phyloP scores from a whole-genome alignment of 1,139 yeast genomes.

The Saccharomyces hybrid region DNA sequence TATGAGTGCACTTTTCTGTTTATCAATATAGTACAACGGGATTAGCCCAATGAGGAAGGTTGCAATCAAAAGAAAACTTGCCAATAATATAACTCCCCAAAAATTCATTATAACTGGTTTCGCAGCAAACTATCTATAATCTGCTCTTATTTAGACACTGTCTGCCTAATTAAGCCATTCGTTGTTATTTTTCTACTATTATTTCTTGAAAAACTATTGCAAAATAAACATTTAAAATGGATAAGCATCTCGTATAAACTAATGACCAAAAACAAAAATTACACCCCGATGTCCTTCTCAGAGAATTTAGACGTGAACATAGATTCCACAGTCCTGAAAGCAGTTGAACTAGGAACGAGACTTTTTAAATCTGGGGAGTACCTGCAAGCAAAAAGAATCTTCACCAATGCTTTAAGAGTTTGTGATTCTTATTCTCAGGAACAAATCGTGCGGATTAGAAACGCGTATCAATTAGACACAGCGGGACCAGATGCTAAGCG shows the following conservation, averaged over 20 bases:
- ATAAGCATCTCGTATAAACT: background rate
- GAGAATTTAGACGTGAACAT: background rate
- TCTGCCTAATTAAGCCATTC: background rate
- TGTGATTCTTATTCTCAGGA: slow-evolving; percentile 20
- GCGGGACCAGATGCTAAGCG: slow-evolving; percentile 7
- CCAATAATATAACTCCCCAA: slow-evolving; percentile 12
- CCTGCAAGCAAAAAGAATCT: slow-evolving; percentile 22
- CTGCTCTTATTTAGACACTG: background rate
- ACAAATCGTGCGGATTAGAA: slow-evolving; percentile 15
- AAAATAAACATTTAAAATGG: background rate
- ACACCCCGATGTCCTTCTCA: background rate
- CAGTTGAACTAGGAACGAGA: slow-evolving; percentile 25
- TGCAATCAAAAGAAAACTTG: slow-evolving; percentile 17
- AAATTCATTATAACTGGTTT: slow-evolving; percentile 9
- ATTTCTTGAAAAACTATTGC: background rate
- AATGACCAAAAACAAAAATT: background rate
- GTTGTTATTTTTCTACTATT: background rate
- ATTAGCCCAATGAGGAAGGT: slow-evolving; percentile 34
- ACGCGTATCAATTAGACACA: slow-evolving; percentile 10
- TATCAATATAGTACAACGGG: slow-evolving; percentile 28
- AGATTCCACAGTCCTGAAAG: slow-evolving; percentile 11
- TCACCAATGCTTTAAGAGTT: slow-evolving; percentile 24
- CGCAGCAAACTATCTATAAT: background rate
- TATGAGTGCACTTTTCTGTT: slow-evolving; percentile 8
- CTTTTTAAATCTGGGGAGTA: slow-evolving; percentile 25